Evolutionary conservation across 441 rosid genomes (phyloP), one percentile per base, ranked within the genome.

Genomic region (Eutrema salsugineum): DNA sequence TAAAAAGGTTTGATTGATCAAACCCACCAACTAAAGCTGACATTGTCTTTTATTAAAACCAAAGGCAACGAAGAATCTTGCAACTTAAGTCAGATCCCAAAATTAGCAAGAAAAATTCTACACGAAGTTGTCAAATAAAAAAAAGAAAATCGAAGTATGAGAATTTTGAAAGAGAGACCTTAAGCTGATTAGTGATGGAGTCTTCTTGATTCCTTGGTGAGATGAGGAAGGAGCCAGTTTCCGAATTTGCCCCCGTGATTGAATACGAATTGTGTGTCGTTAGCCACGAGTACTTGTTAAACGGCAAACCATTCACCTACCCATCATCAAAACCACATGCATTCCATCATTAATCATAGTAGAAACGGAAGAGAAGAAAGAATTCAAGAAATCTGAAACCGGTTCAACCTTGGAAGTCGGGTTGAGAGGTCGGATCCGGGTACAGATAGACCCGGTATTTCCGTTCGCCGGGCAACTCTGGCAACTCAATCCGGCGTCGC

Each of bases 191-290:
- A 68, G 96, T 88, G 53, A 94, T 83, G 7, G 91, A 75, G 78
- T 92, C 99, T 60, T 94, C 97, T 77, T 94, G 99, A 71, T 94
- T 94, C 55, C 69, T 81, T 2, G 91, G 88, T n/a, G 97, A 51
- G 7, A 88, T 0, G 11, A 89, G 22, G 38, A 35, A 0, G 1
- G 93, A 27, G 30, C 96, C 98, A 19, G 80, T 74, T 14, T 64
- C 71, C 20, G 98, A 80, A 66, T 56, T 80, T 38, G 79, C 81
- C 50, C 86, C 88, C 30, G 73, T 30, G 36, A 80, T 61, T 5
- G 98, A 87, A 65, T 19, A 94, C 1, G 99, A 88, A 72, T 94
- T 94, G 81, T 94, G 98, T 19, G 96, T 90, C 1, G 98, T 92
- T 57, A 94, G 65, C 98, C 97, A 94, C 6, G 98, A 88, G 49